Base-by-base conservation (phyloP, 192 early-diverging fungal species). In the Coemansia furcata region DNA sequence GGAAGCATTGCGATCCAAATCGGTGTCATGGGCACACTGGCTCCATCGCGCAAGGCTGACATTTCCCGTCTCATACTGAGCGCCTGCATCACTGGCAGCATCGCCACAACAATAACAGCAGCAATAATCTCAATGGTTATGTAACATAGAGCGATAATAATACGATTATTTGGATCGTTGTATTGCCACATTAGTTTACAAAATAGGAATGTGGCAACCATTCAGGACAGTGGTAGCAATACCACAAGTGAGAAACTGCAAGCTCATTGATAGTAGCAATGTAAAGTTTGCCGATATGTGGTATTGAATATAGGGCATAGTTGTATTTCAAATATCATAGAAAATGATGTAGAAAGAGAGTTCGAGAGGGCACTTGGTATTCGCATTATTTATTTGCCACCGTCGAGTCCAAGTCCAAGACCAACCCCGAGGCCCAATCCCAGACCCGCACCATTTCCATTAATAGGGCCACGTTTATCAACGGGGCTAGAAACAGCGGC, bases 1-100 rank as follows among this genome's bases (percentile, higher is more conserved):
- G 86, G 86, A 12, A 90, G 88, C 65, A 89, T 95, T 74, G 94
- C 92, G 46, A 90, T 90, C 67, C 91, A 95, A 83, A 89, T 93
- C 59, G 89, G 90, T 64, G 65, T 85, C 26, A 71, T 94, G 66
- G 89, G 91, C 49, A 83, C 89, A 61, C 84, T 96, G 73, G 89
- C 90, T 15, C 93, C 92, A 11, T 71, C 74, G 29, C 84, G 92
- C 59, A 80, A 85, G 38, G 85, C 79, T 61, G 89, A 94, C 40
- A 83, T 93, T 46, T 90, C 93, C 19, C 72, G 78, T 17, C 75
- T 96, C 15, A 90, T 90, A 17, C 71, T 92, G 12, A 91, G 89
- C 65, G 91, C 94, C 40, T 92, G 93, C 81, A 73, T 95, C 63
- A 84, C 86, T 49, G 94, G 92, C 65, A 89, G 88, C 65, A 71